Evolutionary conservation across 1,139 yeast species (phyloP).

Genomic region (Saccharomycopsis phalli): DNA sequence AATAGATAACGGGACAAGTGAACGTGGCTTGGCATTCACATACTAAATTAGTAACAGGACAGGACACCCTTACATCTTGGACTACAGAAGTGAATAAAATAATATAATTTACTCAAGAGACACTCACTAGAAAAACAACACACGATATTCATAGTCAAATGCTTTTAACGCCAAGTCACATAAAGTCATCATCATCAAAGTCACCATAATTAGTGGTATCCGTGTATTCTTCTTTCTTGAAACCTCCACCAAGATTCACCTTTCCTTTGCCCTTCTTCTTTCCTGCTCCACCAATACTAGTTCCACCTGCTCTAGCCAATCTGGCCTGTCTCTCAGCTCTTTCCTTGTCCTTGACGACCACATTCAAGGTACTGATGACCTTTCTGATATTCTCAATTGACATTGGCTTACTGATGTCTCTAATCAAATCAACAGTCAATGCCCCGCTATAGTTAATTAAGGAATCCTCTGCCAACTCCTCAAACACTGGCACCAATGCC

Average conservation of each 20-base stretch:
- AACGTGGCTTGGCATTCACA: no score
- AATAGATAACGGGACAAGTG: no score
- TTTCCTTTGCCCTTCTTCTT: constrained; percentile 87
- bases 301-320: constrained; percentile 71
- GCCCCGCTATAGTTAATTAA: constrained; percentile 61
- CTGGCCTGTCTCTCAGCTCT: constrained; percentile 82
- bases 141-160: no score
- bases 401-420: constrained; percentile 78
- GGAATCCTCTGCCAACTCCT: constrained; percentile 54
- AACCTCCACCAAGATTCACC: constrained; percentile 65
- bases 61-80: no score
- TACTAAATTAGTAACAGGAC: no score
- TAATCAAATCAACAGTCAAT: constrained; percentile 75
- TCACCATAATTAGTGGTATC: constrained; percentile 52
- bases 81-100: no score
- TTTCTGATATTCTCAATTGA: constrained; percentile 76
- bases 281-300: constrained; percentile 90
- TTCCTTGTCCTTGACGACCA: constrained; percentile 76
- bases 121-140: no score
- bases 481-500: constrained; percentile 59
- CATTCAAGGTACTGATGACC: constrained; percentile 77
- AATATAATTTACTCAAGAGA: no score
- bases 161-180: no score
- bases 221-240: constrained; percentile 59
- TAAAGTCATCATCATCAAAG: constrained; percentile 68